phyloP scores from a whole-genome alignment of 805 yeast species.

The Myxozyma geophila region DNA sequence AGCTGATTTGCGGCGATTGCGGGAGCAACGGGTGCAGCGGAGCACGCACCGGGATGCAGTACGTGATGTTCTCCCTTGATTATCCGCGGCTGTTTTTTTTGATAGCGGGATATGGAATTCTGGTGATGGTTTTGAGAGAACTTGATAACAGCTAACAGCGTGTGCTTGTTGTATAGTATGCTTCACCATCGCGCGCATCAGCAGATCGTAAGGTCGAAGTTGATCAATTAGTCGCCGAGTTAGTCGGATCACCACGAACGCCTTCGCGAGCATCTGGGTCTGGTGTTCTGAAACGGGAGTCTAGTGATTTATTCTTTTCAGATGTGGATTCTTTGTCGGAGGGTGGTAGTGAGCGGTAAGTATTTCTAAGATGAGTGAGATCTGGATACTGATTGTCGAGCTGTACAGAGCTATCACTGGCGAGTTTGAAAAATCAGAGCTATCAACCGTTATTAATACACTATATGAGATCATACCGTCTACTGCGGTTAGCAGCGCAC shows the following conservation, averaged over 20 bases:
- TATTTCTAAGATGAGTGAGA: not conserved
- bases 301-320: constrained; percentile 1
- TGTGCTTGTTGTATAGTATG: not conserved
- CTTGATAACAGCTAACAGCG: not conserved
- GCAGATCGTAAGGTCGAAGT: constrained; percentile 29
- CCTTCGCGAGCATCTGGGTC: not conserved
- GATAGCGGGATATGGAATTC: not conserved
- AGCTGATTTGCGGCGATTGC: constrained; percentile 56
- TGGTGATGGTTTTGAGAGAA: not conserved
- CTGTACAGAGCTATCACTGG: not conserved
- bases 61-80: not conserved
- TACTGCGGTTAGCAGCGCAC: not conserved
- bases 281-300: not conserved
- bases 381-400: not conserved
- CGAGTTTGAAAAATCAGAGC: not conserved
- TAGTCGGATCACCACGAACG: constrained; percentile 33
- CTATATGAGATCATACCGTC: constrained; percentile 16
- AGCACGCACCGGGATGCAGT: constrained; percentile 18
- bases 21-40: constrained; percentile 45
- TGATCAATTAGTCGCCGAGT: constrained; percentile 41
- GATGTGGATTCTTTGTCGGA: not conserved
- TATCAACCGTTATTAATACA: constrained; percentile 1
- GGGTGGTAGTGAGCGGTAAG: constrained; percentile 2
- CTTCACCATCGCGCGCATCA: constrained; percentile 14
- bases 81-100: not conserved